A percentile compares a stretch with the other conserved stretches of the same genome.
Conservation (phyloP, 805 yeast genomes). For the Yarrowia yakushimensis region DNA sequence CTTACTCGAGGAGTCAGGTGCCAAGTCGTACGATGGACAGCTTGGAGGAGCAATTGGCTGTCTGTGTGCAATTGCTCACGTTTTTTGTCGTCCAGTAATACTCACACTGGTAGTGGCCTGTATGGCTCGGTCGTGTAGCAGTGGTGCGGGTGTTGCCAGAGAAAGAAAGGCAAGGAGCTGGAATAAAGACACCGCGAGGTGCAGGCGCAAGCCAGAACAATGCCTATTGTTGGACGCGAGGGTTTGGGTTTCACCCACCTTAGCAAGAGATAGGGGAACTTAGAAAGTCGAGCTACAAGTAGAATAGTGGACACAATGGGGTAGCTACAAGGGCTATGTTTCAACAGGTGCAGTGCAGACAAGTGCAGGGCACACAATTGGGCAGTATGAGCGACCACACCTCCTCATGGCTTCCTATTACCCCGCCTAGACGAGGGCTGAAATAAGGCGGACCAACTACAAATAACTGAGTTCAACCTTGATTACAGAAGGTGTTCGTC, state of each 20-base stretch:
- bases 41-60: neutral
- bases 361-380: neutral
- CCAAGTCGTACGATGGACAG: neutral
- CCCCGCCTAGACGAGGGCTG: neutral
- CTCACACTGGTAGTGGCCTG: conserved; percentile 13
- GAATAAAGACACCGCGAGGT: neutral
- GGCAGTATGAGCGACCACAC: too few relatives aligned
- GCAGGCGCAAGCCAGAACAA: conserved; percentile 19
- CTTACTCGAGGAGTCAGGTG: neutral
- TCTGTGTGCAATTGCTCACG: neutral
- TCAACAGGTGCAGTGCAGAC: neutral
- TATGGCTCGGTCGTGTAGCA: neutral
- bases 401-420: too few relatives aligned
- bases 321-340: neutral
- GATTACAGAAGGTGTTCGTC: neutral
- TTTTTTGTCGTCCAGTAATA: neutral
- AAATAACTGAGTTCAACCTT: neutral
- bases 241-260: conserved; percentile 10
- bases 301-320: neutral
- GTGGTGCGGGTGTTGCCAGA: conserved; percentile 8
- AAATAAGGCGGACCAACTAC: neutral
- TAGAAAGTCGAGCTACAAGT: neutral
- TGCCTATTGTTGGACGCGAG: conserved; percentile 23
- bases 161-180: conserved; percentile 3
- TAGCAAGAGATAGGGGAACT: neutral